Conservation (phyloP, 352 stramenopile species). For the Globisporangium yorkense region DNA sequence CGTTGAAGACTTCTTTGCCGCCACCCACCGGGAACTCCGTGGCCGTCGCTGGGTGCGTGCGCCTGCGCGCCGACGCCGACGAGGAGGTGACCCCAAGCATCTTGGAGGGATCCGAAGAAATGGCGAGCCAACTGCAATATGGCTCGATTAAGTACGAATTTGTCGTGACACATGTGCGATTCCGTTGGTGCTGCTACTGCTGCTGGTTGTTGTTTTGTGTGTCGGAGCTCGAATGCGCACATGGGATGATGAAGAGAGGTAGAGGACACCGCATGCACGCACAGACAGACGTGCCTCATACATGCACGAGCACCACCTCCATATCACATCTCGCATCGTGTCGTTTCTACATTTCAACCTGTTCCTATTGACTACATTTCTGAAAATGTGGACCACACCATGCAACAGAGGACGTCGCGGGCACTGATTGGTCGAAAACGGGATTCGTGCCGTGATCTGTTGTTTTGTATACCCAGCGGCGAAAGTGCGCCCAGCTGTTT, state of each 20-base stretch:
- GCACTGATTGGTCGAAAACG: not conserved
- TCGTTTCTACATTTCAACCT: not conserved
- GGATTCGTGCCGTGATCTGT: not conserved
- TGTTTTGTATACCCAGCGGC: not conserved
- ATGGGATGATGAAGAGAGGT: too few relatives aligned
- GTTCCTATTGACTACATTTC: not conserved
- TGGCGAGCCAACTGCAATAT: not conserved
- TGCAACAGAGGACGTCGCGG: not conserved
- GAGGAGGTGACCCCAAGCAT: not conserved
- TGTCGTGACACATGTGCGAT: not conserved
- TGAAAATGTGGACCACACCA: not conserved
- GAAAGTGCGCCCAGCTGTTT: not conserved
- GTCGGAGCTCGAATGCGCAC: too few relatives aligned
- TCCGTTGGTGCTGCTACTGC: not conserved
- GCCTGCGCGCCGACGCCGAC: not conserved
- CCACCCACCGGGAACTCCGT: not conserved
- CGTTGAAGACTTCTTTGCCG: slow-evolving; percentile 39
- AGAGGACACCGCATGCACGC: too few relatives aligned
- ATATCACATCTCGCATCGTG: too few relatives aligned
- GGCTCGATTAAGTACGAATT: not conserved
- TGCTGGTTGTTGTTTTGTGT: too few relatives aligned
- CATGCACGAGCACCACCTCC: too few relatives aligned
- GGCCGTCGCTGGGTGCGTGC: not conserved
- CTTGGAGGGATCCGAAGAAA: not conserved
- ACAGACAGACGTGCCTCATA: too few relatives aligned